Conservation (phyloP, 805 yeast genomes). For the Candida odintsovae region DNA sequence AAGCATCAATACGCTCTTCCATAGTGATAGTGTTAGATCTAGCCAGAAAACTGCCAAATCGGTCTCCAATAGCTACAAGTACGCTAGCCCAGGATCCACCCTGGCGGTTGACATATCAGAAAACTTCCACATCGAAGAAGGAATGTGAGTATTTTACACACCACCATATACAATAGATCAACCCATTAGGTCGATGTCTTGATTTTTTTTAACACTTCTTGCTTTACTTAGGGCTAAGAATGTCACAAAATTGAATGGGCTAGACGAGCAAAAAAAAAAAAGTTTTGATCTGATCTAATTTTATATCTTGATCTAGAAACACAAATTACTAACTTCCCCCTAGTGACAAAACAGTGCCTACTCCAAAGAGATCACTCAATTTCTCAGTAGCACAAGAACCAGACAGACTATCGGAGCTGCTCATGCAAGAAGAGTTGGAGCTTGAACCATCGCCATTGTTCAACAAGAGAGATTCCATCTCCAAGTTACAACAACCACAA, state of each 20-base stretch:
- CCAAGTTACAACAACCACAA: constrained; percentile 1
- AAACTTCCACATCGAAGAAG: constrained; percentile 29
- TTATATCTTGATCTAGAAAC: neutral
- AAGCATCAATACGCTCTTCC: constrained; percentile 20
- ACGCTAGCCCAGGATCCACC: constrained; percentile 35
- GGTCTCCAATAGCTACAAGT: constrained; percentile 12
- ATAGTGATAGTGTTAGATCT: constrained; percentile 20
- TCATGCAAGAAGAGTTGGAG: neutral
- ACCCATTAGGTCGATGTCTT: neutral
- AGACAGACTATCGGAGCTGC: neutral
- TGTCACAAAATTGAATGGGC: constrained; percentile 4
- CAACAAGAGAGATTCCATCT: constrained; percentile 1
- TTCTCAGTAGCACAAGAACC: constrained; percentile 5
- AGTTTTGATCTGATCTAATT: neutral
- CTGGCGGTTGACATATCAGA: constrained; percentile 33
- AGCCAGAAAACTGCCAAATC: neutral
- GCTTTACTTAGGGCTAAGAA: neutral
- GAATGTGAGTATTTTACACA: constrained; percentile 12
- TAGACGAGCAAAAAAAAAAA: neutral
- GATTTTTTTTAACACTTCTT: neutral
- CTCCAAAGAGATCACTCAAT: constrained; percentile 15
- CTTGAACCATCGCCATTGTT: constrained; percentile 3
- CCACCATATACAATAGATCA: neutral
- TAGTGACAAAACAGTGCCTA: constrained; percentile 5
- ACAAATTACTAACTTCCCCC: constrained; percentile 1